A percentile compares a stretch with the other conserved stretches of the same genome.
phyloP scores from a whole-genome alignment of 1,284 basidiomycete genomes.

The Trichosporon ovoides region DNA sequence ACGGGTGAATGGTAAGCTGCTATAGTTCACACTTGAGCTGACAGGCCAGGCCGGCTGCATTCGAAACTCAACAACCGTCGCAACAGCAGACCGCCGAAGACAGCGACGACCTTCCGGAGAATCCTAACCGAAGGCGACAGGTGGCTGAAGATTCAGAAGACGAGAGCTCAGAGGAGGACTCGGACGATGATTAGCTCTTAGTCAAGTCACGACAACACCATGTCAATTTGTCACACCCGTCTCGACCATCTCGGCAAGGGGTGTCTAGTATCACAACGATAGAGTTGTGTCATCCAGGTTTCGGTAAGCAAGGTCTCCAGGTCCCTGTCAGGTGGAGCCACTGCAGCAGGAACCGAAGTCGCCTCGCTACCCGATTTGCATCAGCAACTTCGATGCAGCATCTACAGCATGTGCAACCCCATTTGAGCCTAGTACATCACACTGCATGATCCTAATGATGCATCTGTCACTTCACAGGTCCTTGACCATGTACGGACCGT shows the following conservation, averaged over 20 bases:
- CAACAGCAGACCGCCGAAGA: slow-evolving; percentile 2
- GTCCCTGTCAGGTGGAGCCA: too few species aligned
- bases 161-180: slow-evolving; percentile 15
- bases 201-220: not conserved
- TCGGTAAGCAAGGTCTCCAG: too few species aligned
- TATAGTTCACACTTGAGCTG: not conserved
- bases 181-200: slow-evolving; percentile 10
- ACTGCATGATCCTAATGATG: not conserved
- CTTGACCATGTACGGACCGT: slow-evolving; percentile 98
- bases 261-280: too few species aligned
- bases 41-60: not conserved
- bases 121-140: slow-evolving; percentile 18
- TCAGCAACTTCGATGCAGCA: too few species aligned
- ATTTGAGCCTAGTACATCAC: too few species aligned
- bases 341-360: too few species aligned
- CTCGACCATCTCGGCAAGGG: too few species aligned
- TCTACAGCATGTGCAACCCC: not conserved
- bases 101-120: slow-evolving; percentile 17
- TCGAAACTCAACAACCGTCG: not conserved
- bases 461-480: slow-evolving; percentile 29
- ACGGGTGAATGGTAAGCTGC: slow-evolving; percentile 38
- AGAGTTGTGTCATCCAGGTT: too few species aligned
- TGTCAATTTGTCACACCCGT: too few species aligned
- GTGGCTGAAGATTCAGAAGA: slow-evolving; percentile 13
- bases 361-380: too few species aligned